These are phyloP conservation scores for Phylloporus sp. DNA, from an alignment of 768 basidiomycete genomes.

Conservation along the genomic window DNA sequence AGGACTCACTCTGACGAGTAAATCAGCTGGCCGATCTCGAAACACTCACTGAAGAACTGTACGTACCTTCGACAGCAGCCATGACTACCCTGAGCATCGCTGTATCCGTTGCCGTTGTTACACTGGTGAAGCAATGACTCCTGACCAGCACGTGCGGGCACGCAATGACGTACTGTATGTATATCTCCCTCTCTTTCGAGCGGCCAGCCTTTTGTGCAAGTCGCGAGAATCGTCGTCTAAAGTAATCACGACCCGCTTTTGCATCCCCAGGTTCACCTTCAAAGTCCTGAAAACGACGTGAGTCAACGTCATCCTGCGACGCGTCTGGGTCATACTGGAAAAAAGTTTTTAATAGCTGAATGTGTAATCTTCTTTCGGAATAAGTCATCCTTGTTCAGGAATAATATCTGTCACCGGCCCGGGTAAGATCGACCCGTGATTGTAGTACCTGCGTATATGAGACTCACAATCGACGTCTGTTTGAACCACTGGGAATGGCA, in stretches of 20 bases:
- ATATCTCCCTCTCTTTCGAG: slow-evolving; percentile 84
- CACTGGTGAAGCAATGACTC: slow-evolving; percentile 38
- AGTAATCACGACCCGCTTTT: slow-evolving; percentile 80
- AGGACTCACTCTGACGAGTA: slow-evolving; percentile 60
- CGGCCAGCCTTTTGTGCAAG: slow-evolving; percentile 82
- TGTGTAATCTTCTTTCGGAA: slow-evolving; percentile 76
- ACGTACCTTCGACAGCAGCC: slow-evolving; percentile 91
- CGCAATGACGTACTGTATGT: slow-evolving; percentile 71
- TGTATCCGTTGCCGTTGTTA: slow-evolving; percentile 89
- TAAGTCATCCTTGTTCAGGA: slow-evolving; percentile 95
- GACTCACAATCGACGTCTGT: slow-evolving; percentile 80
- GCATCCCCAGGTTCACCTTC: slow-evolving; percentile 73
- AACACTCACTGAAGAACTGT: neutral
- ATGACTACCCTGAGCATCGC: slow-evolving; percentile 85
- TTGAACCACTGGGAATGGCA: slow-evolving; percentile 98
- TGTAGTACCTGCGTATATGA: neutral
- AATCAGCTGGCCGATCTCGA: slow-evolving; percentile 10
- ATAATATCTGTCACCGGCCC: slow-evolving; percentile 61
- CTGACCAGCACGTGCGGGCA: slow-evolving; percentile 9
- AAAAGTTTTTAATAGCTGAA: slow-evolving; percentile 85
- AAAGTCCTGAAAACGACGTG: slow-evolving; percentile 56
- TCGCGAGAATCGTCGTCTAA: slow-evolving; percentile 77
- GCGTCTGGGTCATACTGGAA: slow-evolving; percentile 55
- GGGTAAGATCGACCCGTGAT: slow-evolving; percentile 2
- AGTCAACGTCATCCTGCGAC: neutral